Conservation (phyloP, 345 rosid genomes). For the Xanthoceras sorbifolium region DNA sequence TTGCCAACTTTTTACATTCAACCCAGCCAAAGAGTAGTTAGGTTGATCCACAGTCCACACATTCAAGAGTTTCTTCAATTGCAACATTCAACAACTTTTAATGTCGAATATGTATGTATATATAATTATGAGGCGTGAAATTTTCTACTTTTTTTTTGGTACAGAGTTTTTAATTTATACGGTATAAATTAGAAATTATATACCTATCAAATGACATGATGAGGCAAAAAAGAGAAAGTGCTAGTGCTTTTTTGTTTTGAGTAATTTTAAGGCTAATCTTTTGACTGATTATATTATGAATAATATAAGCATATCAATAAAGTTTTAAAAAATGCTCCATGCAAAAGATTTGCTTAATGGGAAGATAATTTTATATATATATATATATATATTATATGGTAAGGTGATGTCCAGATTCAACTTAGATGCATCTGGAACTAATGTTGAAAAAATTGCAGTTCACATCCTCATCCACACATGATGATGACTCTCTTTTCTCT, state of each 20-base stretch:
- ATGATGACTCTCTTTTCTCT: neutral
- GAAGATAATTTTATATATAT: no score
- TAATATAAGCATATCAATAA: no score
- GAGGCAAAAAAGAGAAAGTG: neutral
- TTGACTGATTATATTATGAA: neutral
- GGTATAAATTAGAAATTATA: no score
- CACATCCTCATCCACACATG: neutral
- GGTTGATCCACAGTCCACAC: neutral
- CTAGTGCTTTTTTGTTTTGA: neutral
- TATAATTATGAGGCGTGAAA: no score
- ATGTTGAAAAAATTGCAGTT: neutral
- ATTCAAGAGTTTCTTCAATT: conserved; percentile 11
- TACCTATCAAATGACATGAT: neutral
- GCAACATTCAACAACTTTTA: neutral
- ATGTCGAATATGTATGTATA: no score
- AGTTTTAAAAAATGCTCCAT: no score
- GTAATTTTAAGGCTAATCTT: neutral
- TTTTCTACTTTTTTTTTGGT: no score
- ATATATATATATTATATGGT: neutral
- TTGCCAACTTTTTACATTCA: neutral
- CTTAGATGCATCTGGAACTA: no score
- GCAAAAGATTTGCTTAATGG: neutral
- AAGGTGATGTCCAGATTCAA: no score
- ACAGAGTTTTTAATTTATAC: no score
- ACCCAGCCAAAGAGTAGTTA: neutral